Evolutionary conservation across 352 stramenopile genomes (phyloP), one percentile per base, ranked within the genome.

Genomic region (Aphanomyces invadans): DNA sequence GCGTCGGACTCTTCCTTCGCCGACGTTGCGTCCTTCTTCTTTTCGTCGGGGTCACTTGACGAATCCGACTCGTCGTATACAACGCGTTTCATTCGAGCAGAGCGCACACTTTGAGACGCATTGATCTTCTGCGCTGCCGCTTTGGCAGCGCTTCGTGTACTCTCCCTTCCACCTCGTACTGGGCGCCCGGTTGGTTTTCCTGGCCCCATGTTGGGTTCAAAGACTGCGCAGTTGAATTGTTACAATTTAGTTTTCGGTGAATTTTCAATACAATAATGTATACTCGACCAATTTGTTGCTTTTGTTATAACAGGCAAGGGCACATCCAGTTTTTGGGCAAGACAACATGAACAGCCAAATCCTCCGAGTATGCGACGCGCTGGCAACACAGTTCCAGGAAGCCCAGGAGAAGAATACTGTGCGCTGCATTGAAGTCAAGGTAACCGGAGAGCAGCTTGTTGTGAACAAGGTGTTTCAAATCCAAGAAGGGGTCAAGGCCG

Each of bases 31-130:
- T 42, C 29, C 19, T 45, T 46, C 21, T 52, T 11, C 33, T 64
- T 46, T 0, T 67, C 60, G 25, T 67, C 60, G 23, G 55, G 49
- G 12, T 57, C 49, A n/a, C 49, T 57, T 10, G 49, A 57, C 23
- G 36, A 42, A 28, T 67, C 60, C 2, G 60, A 67, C 29, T 67
- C 60, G n/a, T 67, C 60, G 60, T 67, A 67, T 1, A 67, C 60
- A 2, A 67, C 60, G 28, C 60, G 60, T n/a, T 57, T 59, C 60
- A 67, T 67, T n/a, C 60, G 60, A 17, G 60, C 42, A 44, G 42
- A 38, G 33, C 60, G 60, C 4, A 55, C 46, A 17, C 38, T 25
- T 33, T 67, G 28, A n/a, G 42, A 23, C 17, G 60, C 49, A 42
- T 42, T 48, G 17, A 67, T 59, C 42, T 67, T 67, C 28, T 55